Conservation (phyloP, 129 eudicot genomes). For the Deinandra increscens region DNA sequence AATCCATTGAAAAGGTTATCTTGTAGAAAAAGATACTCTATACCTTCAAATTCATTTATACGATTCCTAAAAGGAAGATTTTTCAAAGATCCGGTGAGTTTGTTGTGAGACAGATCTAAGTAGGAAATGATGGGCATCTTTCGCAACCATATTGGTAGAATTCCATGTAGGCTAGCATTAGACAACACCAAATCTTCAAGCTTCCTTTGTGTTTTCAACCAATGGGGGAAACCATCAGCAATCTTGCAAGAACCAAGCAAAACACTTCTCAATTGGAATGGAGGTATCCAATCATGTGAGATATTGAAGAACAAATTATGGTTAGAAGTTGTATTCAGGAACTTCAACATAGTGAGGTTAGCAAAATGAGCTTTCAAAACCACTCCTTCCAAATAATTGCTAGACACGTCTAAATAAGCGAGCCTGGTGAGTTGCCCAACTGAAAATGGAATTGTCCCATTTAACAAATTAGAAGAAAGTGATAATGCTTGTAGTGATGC, state of each 20-base stretch:
- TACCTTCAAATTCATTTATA: not conserved
- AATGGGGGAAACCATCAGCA: constrained; percentile 19
- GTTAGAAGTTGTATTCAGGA: constrained; percentile 11
- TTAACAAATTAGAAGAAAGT: not conserved
- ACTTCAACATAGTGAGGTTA: constrained; percentile 12
- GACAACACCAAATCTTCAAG: constrained; percentile 4
- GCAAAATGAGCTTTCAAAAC: constrained; percentile 25
- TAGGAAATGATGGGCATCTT: not conserved
- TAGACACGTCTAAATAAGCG: not conserved
- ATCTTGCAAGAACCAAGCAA: constrained; percentile 1
- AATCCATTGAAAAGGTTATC: not conserved
- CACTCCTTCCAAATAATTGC: constrained; percentile 22
- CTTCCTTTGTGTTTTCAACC: constrained; percentile 23
- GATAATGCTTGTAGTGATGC: not conserved
- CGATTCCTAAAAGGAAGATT: not conserved
- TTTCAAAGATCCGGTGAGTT: not conserved
- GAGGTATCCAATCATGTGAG: constrained; percentile 26
- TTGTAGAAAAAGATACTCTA: not conserved
- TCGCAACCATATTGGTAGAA: constrained; percentile 18
- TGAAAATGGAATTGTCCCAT: constrained; percentile 1
- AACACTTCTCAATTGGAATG: constrained; percentile 6
- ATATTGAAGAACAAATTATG: not conserved
- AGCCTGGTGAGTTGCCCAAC: constrained; percentile 15
- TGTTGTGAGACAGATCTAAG: constrained; percentile 17
- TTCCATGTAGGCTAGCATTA: constrained; percentile 19